phyloP scores from a whole-genome alignment of 148 eudicot genomes.

The Rhododendron simsii region DNA sequence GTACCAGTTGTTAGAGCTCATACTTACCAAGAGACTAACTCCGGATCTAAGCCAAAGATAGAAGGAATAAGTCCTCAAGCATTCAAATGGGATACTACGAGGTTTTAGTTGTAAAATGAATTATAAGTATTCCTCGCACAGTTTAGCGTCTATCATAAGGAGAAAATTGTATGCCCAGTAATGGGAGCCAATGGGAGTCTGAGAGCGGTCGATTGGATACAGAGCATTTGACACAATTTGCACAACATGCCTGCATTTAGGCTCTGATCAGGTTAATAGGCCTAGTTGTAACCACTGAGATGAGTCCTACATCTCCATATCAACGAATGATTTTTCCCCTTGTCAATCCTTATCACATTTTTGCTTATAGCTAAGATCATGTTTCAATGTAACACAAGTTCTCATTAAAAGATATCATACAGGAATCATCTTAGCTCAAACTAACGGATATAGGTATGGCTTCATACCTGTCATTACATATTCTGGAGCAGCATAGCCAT shows the following conservation, averaged over 20 bases:
- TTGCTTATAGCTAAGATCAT: background rate
- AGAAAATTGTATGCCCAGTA: background rate
- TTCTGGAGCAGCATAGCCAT: slow-evolving; percentile 99
- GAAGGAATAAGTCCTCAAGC: background rate
- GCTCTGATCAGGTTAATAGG: background rate
- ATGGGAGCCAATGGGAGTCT: background rate
- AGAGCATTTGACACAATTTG: background rate
- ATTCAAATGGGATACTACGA: background rate
- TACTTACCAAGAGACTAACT: background rate
- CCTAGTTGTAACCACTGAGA: background rate
- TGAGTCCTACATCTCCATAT: background rate
- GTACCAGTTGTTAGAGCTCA: background rate
- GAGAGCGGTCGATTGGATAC: background rate
- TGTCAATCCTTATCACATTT: background rate
- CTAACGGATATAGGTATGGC: background rate
- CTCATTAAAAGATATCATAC: background rate
- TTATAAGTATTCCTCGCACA: background rate
- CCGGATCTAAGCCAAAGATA: background rate
- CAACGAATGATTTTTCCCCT: background rate
- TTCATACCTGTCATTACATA: slow-evolving; percentile 93
- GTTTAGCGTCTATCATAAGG: background rate
- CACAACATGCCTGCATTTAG: background rate
- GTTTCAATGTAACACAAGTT: background rate
- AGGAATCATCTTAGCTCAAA: background rate
- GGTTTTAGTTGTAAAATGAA: background rate